Evolutionary conservation across 495 filamentous ascomycete species (phyloP), one percentile per base, ranked within the genome.

Genomic region (Parachaetomium inaequale): DNA sequence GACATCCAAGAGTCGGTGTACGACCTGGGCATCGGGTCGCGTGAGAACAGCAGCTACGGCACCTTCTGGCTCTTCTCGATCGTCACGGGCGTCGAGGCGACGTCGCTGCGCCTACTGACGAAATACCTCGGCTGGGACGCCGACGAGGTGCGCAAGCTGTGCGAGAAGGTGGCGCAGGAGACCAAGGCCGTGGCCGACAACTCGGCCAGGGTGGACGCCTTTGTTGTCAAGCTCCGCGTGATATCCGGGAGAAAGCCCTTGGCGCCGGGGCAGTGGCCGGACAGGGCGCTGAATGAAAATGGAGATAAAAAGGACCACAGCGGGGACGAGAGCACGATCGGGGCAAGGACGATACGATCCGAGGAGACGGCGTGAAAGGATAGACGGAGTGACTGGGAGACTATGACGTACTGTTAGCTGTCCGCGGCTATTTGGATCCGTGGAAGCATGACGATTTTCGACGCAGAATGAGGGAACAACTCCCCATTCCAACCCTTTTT

Each of bases 1-100:
- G 83, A 90, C 56, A 75, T 87, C 45, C 76, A 76, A 4, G 71
- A 82, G 7, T 78, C 74, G 15, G 78, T 82, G 40, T 79, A 84
- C 55, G 79, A 79, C 31, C 78, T 91, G 8, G 87, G 87, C 0
- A 72, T 92, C 12, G 84, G 85, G 0, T 67, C 80, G 7, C 76
- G 77, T 2, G 70, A 81, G 6, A 81, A 84, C 59, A 75, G 76
- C 60, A 77, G 78, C 36, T 83, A 84, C 58, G 82, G 83, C 45
- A 90, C 88, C 64, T 83, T 89, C 74, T 87, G 82, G 66, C 76
- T 92, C 17, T 81, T 91, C 28, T 73, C 80, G 0, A 68, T 84
- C 54, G 71, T 92, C 36, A 86, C 88, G 66, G 85, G 84, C 2
- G 67, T 91, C 47, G 89, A 92, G 69, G 80, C 88, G 1, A 65